These are phyloP conservation scores for Penicillium sclerotigenum DNA, from an alignment of 2,329 filamentous ascomycete genomes.

Conservation along the genomic window DNA sequence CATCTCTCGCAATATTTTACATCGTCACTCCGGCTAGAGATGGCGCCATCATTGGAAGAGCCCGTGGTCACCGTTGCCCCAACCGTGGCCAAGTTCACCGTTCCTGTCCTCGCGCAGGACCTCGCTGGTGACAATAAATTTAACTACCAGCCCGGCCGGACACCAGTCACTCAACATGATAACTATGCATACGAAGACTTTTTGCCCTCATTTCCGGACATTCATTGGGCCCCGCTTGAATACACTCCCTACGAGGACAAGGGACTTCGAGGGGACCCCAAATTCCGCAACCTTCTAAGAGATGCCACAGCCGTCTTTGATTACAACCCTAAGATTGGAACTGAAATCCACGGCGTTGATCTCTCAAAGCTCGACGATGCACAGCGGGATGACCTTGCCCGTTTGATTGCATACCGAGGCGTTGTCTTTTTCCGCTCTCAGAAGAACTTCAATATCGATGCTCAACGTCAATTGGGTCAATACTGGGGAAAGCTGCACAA, in stretches of 20 bases:
- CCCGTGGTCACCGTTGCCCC: slow-evolving; percentile 14
- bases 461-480: slow-evolving; percentile 50
- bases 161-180: slow-evolving; percentile 44
- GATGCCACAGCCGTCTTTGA: slow-evolving; percentile 56
- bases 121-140: slow-evolving; percentile 30
- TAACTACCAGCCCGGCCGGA: slow-evolving; percentile 50
- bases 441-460: slow-evolving; percentile 53
- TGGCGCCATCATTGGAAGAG: slow-evolving; percentile 35
- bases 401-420: slow-evolving; percentile 53
- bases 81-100: slow-evolving; percentile 8
- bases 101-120: slow-evolving; percentile 20
- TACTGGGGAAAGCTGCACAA: slow-evolving; percentile 56
- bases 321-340: slow-evolving; percentile 56
- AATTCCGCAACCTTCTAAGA: slow-evolving; percentile 53
- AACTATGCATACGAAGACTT: slow-evolving; percentile 54
- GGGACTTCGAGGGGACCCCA: slow-evolving; percentile 52
- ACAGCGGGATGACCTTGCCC: slow-evolving; percentile 55
- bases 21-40: slow-evolving; percentile 8
- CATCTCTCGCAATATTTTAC: no score
- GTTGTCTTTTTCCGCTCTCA: slow-evolving; percentile 59
- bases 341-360: slow-evolving; percentile 52
- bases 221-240: slow-evolving; percentile 51
- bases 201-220: slow-evolving; percentile 51
- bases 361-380: slow-evolving; percentile 50
- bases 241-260: slow-evolving; percentile 53